Evolutionary conservation across 768 basidiomycete genomes (phyloP).

Genomic region (Pholiota conissans): DNA sequence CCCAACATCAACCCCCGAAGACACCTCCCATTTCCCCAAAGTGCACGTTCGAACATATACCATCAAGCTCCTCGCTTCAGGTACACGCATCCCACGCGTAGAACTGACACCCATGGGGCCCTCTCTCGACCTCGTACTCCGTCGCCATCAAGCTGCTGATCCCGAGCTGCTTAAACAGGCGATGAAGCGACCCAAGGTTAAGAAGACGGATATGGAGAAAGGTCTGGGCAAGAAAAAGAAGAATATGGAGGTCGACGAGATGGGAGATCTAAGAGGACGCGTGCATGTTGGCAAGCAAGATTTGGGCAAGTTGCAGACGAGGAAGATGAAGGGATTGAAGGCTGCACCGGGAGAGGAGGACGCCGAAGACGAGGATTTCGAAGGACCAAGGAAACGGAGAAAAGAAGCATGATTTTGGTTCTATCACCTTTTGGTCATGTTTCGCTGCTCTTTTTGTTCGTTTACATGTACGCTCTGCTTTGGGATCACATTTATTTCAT

Average conservation of each 20-base stretch:
- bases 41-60: constrained; percentile 91
- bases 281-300: constrained; percentile 93
- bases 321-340: constrained; percentile 96
- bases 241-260: constrained; percentile 96
- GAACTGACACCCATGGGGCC: constrained; percentile 91
- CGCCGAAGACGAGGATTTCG: constrained; percentile 14
- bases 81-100: constrained; percentile 77
- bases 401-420: constrained; percentile 7
- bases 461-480: not conserved
- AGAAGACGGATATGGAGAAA: constrained; percentile 83
- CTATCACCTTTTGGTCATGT: not conserved
- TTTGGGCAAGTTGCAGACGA: constrained; percentile 78
- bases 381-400: constrained; percentile 21
- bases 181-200: constrained; percentile 81
- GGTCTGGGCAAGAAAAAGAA: constrained; percentile 91
- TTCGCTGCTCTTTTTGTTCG: not conserved
- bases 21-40: constrained; percentile 60
- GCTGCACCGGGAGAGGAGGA: constrained; percentile 19
- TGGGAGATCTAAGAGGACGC: constrained; percentile 93
- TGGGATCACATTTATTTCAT: not conserved
- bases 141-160: constrained; percentile 75
- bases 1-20: constrained; percentile 31
- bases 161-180: constrained; percentile 80
- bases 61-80: constrained; percentile 69
- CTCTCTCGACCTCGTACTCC: constrained; percentile 76